Evolutionary conservation across 169 alveolate species (phyloP).

Genomic region (Plasmodium relictum): DNA sequence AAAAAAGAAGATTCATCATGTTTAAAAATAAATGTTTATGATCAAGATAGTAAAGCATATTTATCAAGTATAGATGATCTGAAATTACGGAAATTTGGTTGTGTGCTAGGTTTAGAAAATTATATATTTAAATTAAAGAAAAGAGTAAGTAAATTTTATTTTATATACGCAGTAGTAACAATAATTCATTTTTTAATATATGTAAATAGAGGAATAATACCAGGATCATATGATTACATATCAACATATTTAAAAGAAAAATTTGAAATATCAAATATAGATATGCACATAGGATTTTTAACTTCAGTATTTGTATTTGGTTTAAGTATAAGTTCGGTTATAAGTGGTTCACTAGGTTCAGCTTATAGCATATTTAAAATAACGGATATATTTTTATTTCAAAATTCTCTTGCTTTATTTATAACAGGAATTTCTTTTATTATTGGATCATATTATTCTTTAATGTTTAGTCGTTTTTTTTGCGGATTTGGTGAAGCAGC

Average conservation of each 20-base stretch:
- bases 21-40: conserved; percentile 1
- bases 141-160: conserved; percentile 38
- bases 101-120: conserved; percentile 17
- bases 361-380: conserved; percentile 29
- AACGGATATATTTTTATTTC: conserved; percentile 37
- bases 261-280: conserved; percentile 45
- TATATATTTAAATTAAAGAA: conserved; percentile 10
- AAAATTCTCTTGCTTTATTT: conserved; percentile 23
- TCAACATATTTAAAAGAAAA: conserved; percentile 30
- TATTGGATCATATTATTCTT: conserved; percentile 36
- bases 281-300: conserved; percentile 57
- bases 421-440: conserved; percentile 45
- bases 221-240: conserved; percentile 66
- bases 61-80: conserved; percentile 16
- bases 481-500: conserved; percentile 75
- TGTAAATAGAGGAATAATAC: conserved; percentile 59
- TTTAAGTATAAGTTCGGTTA: conserved; percentile 37
- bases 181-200: conserved; percentile 39
- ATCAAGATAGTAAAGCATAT: background rate
- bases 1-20: background rate
- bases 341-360: conserved; percentile 59
- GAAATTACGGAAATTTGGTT: background rate
- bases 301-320: conserved; percentile 63
- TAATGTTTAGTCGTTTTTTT: conserved; percentile 64
- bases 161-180: conserved; percentile 35